phyloP scores from a whole-genome alignment of 2,329 filamentous ascomycete species.

The Aspergillus pseudonomiae region DNA sequence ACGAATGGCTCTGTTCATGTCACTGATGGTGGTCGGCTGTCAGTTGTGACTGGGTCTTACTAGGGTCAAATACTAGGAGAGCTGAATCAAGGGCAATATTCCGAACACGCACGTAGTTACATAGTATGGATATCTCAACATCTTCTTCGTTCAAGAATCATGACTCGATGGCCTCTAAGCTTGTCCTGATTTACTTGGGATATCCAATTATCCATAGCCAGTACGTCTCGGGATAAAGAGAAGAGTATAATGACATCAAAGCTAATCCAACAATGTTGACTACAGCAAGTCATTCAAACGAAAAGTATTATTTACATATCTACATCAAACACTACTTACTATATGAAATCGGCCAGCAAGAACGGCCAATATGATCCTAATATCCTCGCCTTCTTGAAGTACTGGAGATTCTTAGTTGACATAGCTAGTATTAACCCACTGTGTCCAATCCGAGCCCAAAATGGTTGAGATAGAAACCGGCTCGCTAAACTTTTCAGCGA shows the following conservation, averaged over 20 bases:
- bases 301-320: background rate
- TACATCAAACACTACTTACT: background rate
- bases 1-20: constrained; percentile 57
- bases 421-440: constrained; percentile 51
- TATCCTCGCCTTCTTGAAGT: background rate
- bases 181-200: no score
- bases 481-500: constrained; percentile 44
- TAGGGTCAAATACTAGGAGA: background rate
- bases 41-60: background rate
- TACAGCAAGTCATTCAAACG: background rate
- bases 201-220: no score
- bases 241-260: no score
- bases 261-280: no score
- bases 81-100: no score
- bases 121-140: no score
- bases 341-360: background rate
- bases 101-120: no score
- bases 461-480: constrained; percentile 50
- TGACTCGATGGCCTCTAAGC: no score
- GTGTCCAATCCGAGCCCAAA: constrained; percentile 48
- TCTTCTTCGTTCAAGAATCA: no score
- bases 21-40: constrained; percentile 44
- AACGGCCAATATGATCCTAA: background rate
- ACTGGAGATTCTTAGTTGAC: constrained; percentile 18
- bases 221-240: no score